Base-by-base conservation (phyloP, 768 basidiomycete species). In the Termitomyces sp. region DNA sequence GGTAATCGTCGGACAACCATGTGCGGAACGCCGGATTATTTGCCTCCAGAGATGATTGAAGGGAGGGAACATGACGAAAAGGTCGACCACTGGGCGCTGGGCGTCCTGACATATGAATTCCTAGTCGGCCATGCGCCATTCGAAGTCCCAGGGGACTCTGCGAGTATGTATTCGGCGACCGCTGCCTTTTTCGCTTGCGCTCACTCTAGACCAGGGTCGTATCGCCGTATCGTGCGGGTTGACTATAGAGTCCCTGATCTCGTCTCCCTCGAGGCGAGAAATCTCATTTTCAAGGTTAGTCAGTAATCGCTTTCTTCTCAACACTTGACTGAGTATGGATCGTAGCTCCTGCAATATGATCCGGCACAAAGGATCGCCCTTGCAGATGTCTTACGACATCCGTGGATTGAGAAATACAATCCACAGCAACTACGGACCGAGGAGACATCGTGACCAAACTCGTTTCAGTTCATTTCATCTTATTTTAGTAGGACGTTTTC, bases 31-130 rank as follows among this genome's bases (percentile, higher is more conserved):
- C 76, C 98, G 43, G 97, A 98, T 69, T 98, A 98, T 68, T 78
- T 99, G 12, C 95, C 97, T 0, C 96, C 97, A 11, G 96, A 98
- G 79, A 99, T 98, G 96, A 90, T 99, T 5, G 93, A 97, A 63
- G 87, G 89, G 0, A 87, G 83, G 65, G 89, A 88, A 56, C 95
- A 98, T 68, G 87, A 80, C 50, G 92, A 94, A 65, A 86, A 76
- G 62, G 96, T 98, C 31, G 96, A 98, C 65, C 83, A 93, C 56
- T 99, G 96, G 96, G 96, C 96, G 0, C 76, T 98, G 21, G 96
- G 96, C 34, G 95, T 98, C 17, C 76, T 98, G 61, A 89, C 89
- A 0, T 98, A 94, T 67, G 96, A 98, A 70, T 98, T 98, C 69
- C 72, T 98, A 57, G 83, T 85, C 47, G 96, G 96, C 3, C 79